Percentiles rank a stretch among this genome's conserved stretches.
These are phyloP conservation scores for Lactifluus volemus DNA, from an alignment of 768 basidiomycete genomes.

Conservation along the genomic window DNA sequence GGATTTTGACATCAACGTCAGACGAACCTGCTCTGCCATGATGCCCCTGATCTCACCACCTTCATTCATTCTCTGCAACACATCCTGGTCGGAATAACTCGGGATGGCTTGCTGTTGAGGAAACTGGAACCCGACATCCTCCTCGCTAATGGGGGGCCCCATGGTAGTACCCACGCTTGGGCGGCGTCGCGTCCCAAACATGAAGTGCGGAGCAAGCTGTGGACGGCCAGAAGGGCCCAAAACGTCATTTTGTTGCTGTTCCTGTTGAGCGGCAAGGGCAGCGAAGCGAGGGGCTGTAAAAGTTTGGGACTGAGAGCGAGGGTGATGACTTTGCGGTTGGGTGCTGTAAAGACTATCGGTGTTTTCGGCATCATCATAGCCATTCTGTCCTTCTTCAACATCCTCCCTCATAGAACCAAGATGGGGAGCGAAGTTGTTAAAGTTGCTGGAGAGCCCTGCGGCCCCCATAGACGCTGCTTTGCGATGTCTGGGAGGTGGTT, in stretches of 20 bases:
- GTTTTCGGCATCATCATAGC: slow-evolving; percentile 76
- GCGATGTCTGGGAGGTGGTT: slow-evolving; percentile 56
- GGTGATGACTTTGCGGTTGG: slow-evolving; percentile 43
- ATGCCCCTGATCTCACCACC: slow-evolving; percentile 71
- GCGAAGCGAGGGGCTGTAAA: slow-evolving; percentile 89
- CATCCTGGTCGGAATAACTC: slow-evolving; percentile 21
- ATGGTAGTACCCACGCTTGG: slow-evolving; percentile 46
- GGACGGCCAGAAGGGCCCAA: slow-evolving; percentile 74
- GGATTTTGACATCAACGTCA: not conserved
- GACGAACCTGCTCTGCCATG: slow-evolving; percentile 87
- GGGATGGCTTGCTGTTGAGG: slow-evolving; percentile 48
- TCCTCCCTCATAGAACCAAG: slow-evolving; percentile 82
- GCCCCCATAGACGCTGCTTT: slow-evolving; percentile 72
- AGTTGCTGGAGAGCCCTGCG: slow-evolving; percentile 47
- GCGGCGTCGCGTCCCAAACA: slow-evolving; percentile 59
- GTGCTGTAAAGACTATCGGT: slow-evolving; percentile 45
- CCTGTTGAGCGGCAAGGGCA: slow-evolving; percentile 59
- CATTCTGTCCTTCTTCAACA: slow-evolving; percentile 46
- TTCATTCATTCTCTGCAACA: slow-evolving; percentile 49
- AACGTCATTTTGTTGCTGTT: slow-evolving; percentile 36
- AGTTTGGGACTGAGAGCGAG: slow-evolving; percentile 70
- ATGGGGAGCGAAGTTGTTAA: slow-evolving; percentile 68
- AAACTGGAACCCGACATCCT: slow-evolving; percentile 75
- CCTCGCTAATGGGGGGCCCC: slow-evolving; percentile 72
- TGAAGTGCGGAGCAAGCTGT: slow-evolving; percentile 85